Percentiles rank a stretch among this genome's conserved stretches.
These are phyloP conservation scores for Fusarium marasasianum DNA, from an alignment of 2,329 filamentous ascomycete genomes.

Conservation along the genomic window DNA sequence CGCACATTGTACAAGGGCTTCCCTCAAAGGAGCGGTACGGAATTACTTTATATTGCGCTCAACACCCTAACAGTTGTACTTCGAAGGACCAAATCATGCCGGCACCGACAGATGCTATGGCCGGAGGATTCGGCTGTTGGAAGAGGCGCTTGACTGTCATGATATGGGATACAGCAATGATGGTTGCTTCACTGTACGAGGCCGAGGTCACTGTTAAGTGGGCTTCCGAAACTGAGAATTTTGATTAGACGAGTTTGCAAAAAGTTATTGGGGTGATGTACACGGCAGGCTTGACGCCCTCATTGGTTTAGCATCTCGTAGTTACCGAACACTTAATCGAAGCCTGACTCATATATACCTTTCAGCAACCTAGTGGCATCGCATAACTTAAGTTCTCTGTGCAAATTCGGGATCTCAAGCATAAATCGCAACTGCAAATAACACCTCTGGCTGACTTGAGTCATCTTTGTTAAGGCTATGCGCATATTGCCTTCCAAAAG, in stretches of 20 bases:
- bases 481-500: no score
- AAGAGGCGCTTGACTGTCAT: not conserved
- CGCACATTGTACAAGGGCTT: not conserved
- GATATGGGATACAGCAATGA: not conserved
- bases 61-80: rapidly evolving
- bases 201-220: not conserved
- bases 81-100: no score
- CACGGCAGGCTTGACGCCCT: no score
- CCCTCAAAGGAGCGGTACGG: no score
- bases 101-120: not conserved
- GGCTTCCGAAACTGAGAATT: not conserved
- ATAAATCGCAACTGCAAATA: not conserved
- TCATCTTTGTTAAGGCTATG: no score
- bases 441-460: not conserved
- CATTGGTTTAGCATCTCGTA: no score
- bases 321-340: not conserved
- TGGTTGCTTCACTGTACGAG: not conserved
- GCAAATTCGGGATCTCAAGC: no score
- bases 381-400: not conserved
- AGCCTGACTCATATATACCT: not conserved
- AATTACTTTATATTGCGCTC: no score
- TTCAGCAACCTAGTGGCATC: not conserved
- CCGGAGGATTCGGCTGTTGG: not conserved
- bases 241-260: not conserved
- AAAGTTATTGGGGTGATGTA: not conserved